Base-by-base conservation (phyloP, 2,329 filamentous ascomycete genomes). In the Mariannaea sp. region DNA sequence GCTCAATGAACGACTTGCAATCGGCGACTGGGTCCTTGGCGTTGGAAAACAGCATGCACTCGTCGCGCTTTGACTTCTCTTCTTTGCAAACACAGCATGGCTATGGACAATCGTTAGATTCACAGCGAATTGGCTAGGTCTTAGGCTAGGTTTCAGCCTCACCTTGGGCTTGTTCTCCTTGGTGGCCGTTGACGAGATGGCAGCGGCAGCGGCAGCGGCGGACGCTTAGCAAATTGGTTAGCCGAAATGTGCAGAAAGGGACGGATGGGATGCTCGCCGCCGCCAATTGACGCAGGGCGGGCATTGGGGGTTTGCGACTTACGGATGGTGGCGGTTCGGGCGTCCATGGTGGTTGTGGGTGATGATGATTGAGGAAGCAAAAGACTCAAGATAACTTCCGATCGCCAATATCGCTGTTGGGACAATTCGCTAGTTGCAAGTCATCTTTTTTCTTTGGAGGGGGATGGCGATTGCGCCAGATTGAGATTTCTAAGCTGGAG, bases 81-180 rank as follows among this genome's bases (percentile, higher is more conserved):
- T 94, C 85, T 71, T 92, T 97, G 84, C 94, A 99, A 24, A 97
- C 94, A 72, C 94, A 97, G 83, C 94, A 97, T 36, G 93, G 93
- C 91, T 97, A 68, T 55, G 5, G 4, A 8, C 4, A 2, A 16
- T 10, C 30, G 45, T 62, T 20, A 60, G 58, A 14, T 55, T 41
- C 13, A 40, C 36, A 24, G 2, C 47, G 13, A 40, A 56, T 58
- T 56, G 56, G 35, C 14, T 45, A 29, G 52, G 32, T 73, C 71
- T 26, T 70, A 69, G 39, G 67, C 55, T 43, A 20, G 24, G 19
- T 13, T 30, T 14, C 32, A n/a, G 29, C 19, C 62, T 63, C 47
- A 79, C 76, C 75, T 77, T 79, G 55, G 76, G 76, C 66, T 76
- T 76, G 42, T 71, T 71, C 50, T 67, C 60, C 44, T 68, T 67